These are phyloP conservation scores for Jimgerdemannia lactiflua DNA, from an alignment of 192 early-diverging fungal species.

Conservation along the genomic window DNA sequence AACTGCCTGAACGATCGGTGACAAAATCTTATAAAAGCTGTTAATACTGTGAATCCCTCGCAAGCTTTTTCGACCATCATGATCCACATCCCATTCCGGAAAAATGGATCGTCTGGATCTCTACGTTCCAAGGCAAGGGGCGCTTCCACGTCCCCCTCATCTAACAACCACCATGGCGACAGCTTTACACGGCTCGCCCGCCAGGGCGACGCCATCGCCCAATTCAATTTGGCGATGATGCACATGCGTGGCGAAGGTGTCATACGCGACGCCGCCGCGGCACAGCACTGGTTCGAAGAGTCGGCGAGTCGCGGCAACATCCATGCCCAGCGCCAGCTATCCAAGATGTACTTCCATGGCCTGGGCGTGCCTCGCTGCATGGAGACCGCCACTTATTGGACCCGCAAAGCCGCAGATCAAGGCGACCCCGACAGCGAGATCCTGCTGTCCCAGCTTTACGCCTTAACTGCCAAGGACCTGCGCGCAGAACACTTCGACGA, in stretches of 20 bases:
- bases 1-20: no score
- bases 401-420: neutral
- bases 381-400: neutral
- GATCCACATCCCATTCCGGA: no score
- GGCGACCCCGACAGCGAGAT: neutral
- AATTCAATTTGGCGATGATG: neutral
- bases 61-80: no score
- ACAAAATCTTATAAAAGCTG: no score
- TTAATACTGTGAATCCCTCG: no score
- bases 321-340: neutral
- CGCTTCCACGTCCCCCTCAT: no score
- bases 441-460: neutral
- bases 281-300: neutral
- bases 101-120: no score
- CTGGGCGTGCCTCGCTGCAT: neutral
- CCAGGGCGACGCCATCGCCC: neutral
- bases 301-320: neutral
- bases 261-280: neutral
- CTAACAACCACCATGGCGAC: neutral
- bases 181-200: neutral
- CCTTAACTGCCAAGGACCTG: neutral
- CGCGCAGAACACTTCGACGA: neutral
- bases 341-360: neutral
- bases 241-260: neutral
- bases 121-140: no score